These are phyloP conservation scores for Isatis tinctoria DNA, from an alignment of 345 rosid species.

Conservation along the genomic window DNA sequence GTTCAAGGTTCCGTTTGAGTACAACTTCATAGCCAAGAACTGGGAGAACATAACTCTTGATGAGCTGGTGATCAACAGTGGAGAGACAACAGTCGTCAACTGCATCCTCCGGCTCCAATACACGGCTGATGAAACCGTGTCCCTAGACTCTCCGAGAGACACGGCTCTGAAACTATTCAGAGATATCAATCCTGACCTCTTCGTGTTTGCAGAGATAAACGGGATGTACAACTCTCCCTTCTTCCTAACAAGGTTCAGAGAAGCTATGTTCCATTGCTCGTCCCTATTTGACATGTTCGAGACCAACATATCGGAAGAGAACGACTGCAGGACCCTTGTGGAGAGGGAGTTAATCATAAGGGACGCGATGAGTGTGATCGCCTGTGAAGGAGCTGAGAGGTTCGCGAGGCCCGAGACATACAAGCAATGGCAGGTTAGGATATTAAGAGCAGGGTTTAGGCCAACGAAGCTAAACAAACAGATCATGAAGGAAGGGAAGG, in stretches of 20 bases:
- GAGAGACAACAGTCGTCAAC: slow-evolving; percentile 59
- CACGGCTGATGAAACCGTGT: slow-evolving; percentile 62
- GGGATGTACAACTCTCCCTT: slow-evolving; percentile 71
- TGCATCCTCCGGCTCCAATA: slow-evolving; percentile 49
- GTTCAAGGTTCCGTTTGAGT: slow-evolving; percentile 60
- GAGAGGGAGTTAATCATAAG: slow-evolving; percentile 56
- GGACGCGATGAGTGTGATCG: slow-evolving; percentile 63
- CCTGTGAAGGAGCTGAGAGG: slow-evolving; percentile 68
- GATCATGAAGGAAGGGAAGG: slow-evolving; percentile 43
- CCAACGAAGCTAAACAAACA: slow-evolving; percentile 47
- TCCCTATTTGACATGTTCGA: slow-evolving; percentile 65
- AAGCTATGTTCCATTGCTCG: slow-evolving; percentile 69
- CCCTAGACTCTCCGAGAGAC: slow-evolving; percentile 56
- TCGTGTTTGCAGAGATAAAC: slow-evolving; percentile 56
- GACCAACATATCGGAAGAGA: slow-evolving; percentile 41
- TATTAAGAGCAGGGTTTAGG: slow-evolving; percentile 56
- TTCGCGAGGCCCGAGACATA: slow-evolving; percentile 73
- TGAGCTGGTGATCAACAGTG: slow-evolving; percentile 50
- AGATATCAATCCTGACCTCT: slow-evolving; percentile 54
- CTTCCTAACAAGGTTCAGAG: slow-evolving; percentile 59
- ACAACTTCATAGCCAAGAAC: slow-evolving; percentile 51
- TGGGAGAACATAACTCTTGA: slow-evolving; percentile 75
- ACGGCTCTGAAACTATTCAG: slow-evolving; percentile 50
- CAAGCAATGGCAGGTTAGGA: slow-evolving; percentile 68
- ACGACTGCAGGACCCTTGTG: slow-evolving; percentile 45